Evolutionary conservation across 768 basidiomycete species (phyloP).

Genomic region (Termitomyces sp.): DNA sequence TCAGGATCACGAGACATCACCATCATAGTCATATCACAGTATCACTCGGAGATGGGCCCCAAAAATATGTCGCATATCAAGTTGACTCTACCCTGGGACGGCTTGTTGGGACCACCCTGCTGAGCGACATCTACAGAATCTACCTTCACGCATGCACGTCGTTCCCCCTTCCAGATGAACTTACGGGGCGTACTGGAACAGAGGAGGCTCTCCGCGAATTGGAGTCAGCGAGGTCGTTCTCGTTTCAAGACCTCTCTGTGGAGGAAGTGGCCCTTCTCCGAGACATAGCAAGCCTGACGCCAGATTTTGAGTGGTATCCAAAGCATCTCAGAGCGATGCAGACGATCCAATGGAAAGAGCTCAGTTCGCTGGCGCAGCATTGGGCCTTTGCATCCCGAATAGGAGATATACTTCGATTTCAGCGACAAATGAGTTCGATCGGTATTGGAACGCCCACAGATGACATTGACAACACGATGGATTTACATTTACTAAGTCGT

Average conservation of each 20-base stretch:
- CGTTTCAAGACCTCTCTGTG: conserved; percentile 33
- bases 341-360: conserved; percentile 29
- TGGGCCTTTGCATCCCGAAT: conserved; percentile 20
- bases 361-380: conserved; percentile 27
- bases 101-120: conserved; percentile 24
- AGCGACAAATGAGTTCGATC: conserved; percentile 12
- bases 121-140: conserved; percentile 31
- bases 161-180: conserved; percentile 37
- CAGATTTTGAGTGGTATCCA: conserved; percentile 35
- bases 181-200: conserved; percentile 39
- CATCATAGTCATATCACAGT: conserved; percentile 23
- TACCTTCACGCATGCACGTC: conserved; percentile 45
- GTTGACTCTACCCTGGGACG: conserved; percentile 30
- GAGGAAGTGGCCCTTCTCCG: conserved; percentile 28
- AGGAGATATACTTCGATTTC: conserved; percentile 25
- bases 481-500: background rate
- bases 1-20: conserved; percentile 13
- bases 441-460: background rate
- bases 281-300: conserved; percentile 30
- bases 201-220: conserved; percentile 40
- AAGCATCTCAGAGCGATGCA: conserved; percentile 35
- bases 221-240: conserved; percentile 30
- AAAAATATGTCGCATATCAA: conserved; percentile 23
- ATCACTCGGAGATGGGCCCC: conserved; percentile 3
- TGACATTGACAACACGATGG: background rate